A percentile compares a stretch with the other conserved stretches of the same genome.
These are phyloP conservation scores for Xylaria multiplex DNA, from an alignment of 2,329 filamentous ascomycete genomes.

Conservation along the genomic window DNA sequence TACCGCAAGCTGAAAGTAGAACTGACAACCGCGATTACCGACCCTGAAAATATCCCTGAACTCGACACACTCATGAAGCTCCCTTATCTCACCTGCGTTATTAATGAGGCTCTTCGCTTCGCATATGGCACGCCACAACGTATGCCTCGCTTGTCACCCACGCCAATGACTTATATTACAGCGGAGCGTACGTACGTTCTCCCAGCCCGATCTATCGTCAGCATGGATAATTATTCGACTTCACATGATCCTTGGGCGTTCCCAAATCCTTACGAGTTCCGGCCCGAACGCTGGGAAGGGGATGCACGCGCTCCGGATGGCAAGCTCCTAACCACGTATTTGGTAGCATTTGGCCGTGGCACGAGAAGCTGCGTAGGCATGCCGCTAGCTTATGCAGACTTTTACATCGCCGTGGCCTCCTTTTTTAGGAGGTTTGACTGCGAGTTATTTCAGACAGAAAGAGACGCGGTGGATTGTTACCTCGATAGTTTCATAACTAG, in stretches of 20 bases:
- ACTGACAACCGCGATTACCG: not conserved
- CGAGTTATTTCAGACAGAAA: not conserved
- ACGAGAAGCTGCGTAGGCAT: not conserved
- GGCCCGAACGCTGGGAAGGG: not conserved
- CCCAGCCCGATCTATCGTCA: not conserved
- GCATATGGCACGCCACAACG: not conserved
- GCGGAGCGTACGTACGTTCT: no score
- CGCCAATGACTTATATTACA: not conserved
- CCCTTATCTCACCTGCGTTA: not conserved
- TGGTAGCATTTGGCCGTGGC: not conserved
- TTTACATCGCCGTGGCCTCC: not conserved
- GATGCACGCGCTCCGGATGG: not conserved
- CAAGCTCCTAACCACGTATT: not conserved
- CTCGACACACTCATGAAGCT: not conserved
- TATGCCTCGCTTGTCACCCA: not conserved
- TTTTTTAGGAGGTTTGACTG: conserved; percentile 1
- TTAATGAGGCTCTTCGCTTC: conserved; percentile 3
- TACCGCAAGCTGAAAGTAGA: not conserved
- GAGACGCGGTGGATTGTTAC: not conserved
- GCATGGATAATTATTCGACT: conserved; percentile 1
- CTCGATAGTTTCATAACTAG: not conserved
- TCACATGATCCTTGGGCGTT: not conserved
- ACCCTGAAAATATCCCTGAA: not conserved
- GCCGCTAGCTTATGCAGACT: not conserved
- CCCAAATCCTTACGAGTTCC: not conserved